Base-by-base conservation (phyloP, 2,329 filamentous ascomycete species). In the Pyricularia pennisetigena region DNA sequence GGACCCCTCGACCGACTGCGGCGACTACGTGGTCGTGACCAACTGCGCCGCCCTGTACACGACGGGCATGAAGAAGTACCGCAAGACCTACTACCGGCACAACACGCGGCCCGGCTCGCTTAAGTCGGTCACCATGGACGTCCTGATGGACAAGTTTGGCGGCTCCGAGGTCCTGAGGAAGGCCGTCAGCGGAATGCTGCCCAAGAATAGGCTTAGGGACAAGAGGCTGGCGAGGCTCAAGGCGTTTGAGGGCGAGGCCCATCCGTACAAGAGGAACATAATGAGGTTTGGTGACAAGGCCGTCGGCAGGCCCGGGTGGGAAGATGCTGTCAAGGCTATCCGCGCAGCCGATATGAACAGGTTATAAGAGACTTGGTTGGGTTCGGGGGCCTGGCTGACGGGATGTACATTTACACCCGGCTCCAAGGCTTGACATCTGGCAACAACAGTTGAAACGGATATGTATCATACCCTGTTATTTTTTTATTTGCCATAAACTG, bases 1-100 rank as follows among this genome's bases (percentile, higher is more conserved):
- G 82, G 92, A 98, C 81, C 95, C 95, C 1, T 97, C 93, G 26
- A 97, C 94, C 70, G 95, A 99, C 84, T 98, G 95, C 85, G 95
- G 95, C 74, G 95, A 99, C 87, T 99, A 99, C 79, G 94, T 99
- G 14, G 94, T 99, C 0, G 94, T 95, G 67, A 92, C 92, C 54
- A 90, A 93, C 78, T 98, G 95, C 83, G 86, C 90, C 59, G 89
- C 94, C 65, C 84, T 99, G 66, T 89, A 94, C 81, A 90, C 89
- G 1, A 98, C 95, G 8, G 95, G 95, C 72, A 91, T 92, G 78
- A 99, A 99, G 83, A 91, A 89, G 78, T 90, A 87, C 80, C 92
- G 97, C 82, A 99, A 99, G 84, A 89, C 88, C 72, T 99, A 99
- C 85, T 97, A 97, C 83, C 88, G 92, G 68, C 95, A 98, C 80